These are phyloP conservation scores for Mycena kentingensis DNA, from an alignment of 768 basidiomycete species.

Conservation along the genomic window DNA sequence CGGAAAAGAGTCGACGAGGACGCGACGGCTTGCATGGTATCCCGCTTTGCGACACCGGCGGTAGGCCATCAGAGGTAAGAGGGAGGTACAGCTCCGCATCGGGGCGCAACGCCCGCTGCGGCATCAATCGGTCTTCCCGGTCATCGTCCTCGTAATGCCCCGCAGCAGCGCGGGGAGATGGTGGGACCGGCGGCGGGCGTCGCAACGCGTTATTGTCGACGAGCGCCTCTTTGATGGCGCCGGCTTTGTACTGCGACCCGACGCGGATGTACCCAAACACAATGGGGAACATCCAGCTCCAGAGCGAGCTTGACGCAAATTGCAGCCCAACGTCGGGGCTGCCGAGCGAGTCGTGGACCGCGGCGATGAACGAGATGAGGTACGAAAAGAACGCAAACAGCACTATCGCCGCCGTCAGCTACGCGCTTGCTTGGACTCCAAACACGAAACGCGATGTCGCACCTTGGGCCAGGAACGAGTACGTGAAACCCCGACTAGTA, in stretches of 20 bases:
- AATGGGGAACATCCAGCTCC: slow-evolving; percentile 24
- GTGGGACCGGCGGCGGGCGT: too few species aligned
- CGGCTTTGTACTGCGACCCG: slow-evolving; percentile 17
- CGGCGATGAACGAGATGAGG: slow-evolving; percentile 18
- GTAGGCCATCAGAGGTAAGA: too few species aligned
- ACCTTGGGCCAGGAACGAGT: slow-evolving; percentile 20
- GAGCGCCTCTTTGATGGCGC: slow-evolving; percentile 16
- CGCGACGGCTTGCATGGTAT: too few species aligned
- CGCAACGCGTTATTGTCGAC: slow-evolving; percentile 8
- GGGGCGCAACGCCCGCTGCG: too few species aligned
- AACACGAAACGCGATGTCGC: not conserved
- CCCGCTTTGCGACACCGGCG: too few species aligned
- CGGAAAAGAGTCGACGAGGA: too few species aligned
- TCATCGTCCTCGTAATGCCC: too few species aligned
- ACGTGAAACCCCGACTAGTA: slow-evolving; percentile 17
- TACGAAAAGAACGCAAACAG: slow-evolving; percentile 15
- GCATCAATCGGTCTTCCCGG: too few species aligned
- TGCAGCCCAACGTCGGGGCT: slow-evolving; percentile 15
- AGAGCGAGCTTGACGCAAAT: slow-evolving; percentile 21
- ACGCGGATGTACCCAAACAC: slow-evolving; percentile 18
- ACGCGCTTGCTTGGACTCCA: not conserved
- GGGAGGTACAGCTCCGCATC: too few species aligned
- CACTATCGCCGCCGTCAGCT: slow-evolving; percentile 1
- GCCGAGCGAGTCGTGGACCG: slow-evolving; percentile 10
- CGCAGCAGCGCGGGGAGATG: too few species aligned